Conservation (phyloP, 192 early-diverging fungal genomes). For the Umbelopsis sp. region DNA sequence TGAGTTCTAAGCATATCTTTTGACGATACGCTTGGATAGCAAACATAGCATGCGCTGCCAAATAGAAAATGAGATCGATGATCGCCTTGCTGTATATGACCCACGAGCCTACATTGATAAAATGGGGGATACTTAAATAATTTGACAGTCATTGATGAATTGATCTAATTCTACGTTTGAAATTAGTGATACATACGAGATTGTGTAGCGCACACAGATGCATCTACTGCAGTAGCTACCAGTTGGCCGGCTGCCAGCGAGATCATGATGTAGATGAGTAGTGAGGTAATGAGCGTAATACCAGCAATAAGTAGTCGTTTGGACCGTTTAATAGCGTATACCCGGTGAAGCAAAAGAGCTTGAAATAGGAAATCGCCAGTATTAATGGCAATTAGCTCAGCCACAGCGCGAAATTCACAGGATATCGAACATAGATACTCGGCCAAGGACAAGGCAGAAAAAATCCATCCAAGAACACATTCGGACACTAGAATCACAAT, state of each 20-base stretch:
- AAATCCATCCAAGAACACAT: background rate
- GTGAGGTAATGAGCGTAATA: background rate
- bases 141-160: background rate
- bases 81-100: background rate
- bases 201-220: background rate
- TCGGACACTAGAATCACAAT: background rate
- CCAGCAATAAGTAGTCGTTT: background rate
- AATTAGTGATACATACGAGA: background rate
- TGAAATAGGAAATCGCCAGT: background rate
- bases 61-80: background rate
- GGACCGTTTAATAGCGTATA: background rate
- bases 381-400: background rate
- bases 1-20: background rate
- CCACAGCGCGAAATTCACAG: constrained; percentile 6
- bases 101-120: background rate
- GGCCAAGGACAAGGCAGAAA: background rate
- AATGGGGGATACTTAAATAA: background rate
- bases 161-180: background rate
- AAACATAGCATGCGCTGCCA: background rate
- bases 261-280: background rate
- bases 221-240: background rate
- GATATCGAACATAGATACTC: background rate
- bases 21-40: background rate
- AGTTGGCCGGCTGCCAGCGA: background rate
- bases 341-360: background rate